phyloP scores from a whole-genome alignment of 2,329 filamentous ascomycete species.

The Pseudocercospora ulei region DNA sequence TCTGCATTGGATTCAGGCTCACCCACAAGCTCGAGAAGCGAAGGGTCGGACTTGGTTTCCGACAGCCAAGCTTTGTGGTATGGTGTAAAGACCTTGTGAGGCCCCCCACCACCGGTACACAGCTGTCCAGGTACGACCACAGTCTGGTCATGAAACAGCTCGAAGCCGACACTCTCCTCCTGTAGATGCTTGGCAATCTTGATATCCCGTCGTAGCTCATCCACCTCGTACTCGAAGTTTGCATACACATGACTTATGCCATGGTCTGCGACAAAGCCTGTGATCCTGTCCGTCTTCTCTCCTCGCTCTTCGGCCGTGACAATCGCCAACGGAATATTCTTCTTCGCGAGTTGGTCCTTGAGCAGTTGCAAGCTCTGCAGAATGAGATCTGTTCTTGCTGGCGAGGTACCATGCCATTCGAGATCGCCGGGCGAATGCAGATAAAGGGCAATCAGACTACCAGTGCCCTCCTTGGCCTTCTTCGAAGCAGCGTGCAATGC shows the following conservation, averaged over 20 bases:
- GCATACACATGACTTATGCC: constrained; percentile 42
- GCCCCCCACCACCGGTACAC: constrained; percentile 37
- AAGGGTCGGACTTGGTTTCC: constrained; percentile 38
- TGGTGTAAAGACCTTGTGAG: constrained; percentile 46
- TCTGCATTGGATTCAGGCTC: constrained; percentile 39
- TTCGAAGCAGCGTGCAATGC: constrained; percentile 41
- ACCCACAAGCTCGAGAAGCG: constrained; percentile 38
- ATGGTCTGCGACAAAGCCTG: constrained; percentile 40
- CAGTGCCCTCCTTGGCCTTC: constrained; percentile 40
- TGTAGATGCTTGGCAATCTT: constrained; percentile 36
- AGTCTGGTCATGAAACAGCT: constrained; percentile 44
- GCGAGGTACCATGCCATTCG: constrained; percentile 45
- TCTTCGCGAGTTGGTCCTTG: constrained; percentile 40
- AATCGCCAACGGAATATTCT: constrained; percentile 44
- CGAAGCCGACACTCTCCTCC: constrained; percentile 36
- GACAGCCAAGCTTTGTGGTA: constrained; percentile 44
- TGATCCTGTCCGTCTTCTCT: constrained; percentile 37
- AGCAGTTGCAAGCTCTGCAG: constrained; percentile 39
- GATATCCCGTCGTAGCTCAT: constrained; percentile 59
- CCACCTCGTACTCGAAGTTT: constrained; percentile 77
- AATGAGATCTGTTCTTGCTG: constrained; percentile 44
- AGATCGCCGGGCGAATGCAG: constrained; percentile 43
- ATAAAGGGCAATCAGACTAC: constrained; percentile 41
- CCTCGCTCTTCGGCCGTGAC: constrained; percentile 38
- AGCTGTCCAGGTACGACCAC: constrained; percentile 42